Evolutionary conservation across 1,139 yeast species (phyloP), one percentile per base, ranked within the genome.

Genomic region (Pichia sp.): DNA sequence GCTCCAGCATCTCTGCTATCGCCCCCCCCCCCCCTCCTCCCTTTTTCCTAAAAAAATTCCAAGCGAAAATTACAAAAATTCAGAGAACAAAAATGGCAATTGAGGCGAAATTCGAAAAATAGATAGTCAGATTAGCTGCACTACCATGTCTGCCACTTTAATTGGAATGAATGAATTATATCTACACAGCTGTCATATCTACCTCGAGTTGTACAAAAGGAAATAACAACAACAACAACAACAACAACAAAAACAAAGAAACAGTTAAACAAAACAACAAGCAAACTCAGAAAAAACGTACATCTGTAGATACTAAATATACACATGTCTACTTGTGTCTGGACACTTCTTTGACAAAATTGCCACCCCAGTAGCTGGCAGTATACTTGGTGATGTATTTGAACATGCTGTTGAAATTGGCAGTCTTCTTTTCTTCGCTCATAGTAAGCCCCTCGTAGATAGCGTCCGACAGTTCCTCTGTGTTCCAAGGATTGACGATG

Each of bases 401-500:
- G 75, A 89, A 90, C 69, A 93, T 77, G 71, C 88, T 89, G 54
- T 84, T 79, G 73, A 90, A 93, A 66, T 90, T 92, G 23, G 84
- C 81, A 41, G 74, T 78, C 64, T 82, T 82, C 76, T 88, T 89
- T 64, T 90, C 97, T 42, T 80, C 81, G 2, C 95, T 88, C 69
- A 93, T 74, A 0, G 97, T 90, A 64, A 93, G 77, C 45, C 96
- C 86, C 68, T 92, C 97, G 65, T 85, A 79, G 55, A 93, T 87
- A 1, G 98, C 87, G 50, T 82, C 87, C 40, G 96, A 83, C 66
- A 93, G 73, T 64, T 95, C 99, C 64, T 95, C 99, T 16, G 93
- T 92, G 70, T 92, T 93, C 99, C 99, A 93, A 3, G 99, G 99
- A 67, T 93, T 93, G 36, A 93, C 96, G 59, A 93, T 84, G 26